Evolutionary conservation across 2,329 filamentous ascomycete genomes (phyloP), one percentile per base, ranked within the genome.

Genomic region (Dactylellina leptospora): DNA sequence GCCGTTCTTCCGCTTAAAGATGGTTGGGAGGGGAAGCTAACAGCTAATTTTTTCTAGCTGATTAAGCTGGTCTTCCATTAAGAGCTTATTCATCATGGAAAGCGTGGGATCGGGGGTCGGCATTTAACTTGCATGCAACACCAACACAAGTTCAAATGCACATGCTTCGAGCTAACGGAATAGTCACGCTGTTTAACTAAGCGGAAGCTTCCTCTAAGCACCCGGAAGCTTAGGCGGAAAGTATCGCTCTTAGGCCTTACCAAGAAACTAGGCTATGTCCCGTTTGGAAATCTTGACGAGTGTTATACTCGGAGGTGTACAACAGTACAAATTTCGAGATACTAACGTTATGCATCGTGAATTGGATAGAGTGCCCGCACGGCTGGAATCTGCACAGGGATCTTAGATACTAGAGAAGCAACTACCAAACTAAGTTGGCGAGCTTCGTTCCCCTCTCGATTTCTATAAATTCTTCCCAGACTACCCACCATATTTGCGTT

Each of bases 401-500:
- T 40, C 13, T 40, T 40, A 33, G 5, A 33, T 33, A 33, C 28
- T 33, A 40, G 36, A 5, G 13, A n/a, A 40, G 11, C 5, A n/a
- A 11, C 40, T 22, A 20, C 20, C 11, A 22, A 8, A 20, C 11
- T n/a, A 6, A 20, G 13, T 33, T 6, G 30, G 30, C 11, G 4
- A 40, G 23, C 28, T 27, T 55, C 28, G 8, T 11, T 16, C 13
- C 2, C 22, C 16, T n/a, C 38, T 28, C 16, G 16, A 51, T 50
- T 42, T 56, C 56, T 70, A 70, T 70, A 70, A 70, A 70, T 70
- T 50, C 36, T n/a, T 44, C 18, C 11, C 11, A 13, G 2, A n/a
- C n/a, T 11, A 22, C 38, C 36, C 8, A 33, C 16, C 30, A 10
- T 23, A 25, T 5, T n/a, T 27, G 9, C 13, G 20, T 54, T 23